A percentile compares a stretch with the other conserved stretches of the same genome.
Evolutionary conservation across 805 yeast species (phyloP).

Genomic region (Starmerella powellii): DNA sequence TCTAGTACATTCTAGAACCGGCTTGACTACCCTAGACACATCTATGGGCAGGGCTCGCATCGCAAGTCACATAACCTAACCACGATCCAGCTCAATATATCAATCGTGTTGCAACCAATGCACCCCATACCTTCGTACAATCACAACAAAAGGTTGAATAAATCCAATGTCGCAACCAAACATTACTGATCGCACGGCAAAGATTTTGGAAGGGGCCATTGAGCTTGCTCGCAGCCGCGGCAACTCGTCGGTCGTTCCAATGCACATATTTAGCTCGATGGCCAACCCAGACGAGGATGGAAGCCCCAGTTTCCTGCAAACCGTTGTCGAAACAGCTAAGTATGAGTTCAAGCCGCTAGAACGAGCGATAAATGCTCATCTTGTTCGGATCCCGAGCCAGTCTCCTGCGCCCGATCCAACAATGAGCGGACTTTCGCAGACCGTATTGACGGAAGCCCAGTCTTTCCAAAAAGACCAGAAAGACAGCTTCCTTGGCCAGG

Average conservation of each 20-base stretch:
- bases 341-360: conserved; percentile 76
- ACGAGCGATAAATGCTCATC: conserved; percentile 63
- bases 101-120: too few species aligned
- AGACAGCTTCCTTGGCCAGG: conserved; percentile 86
- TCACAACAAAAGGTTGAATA: background rate
- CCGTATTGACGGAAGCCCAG: conserved; percentile 58
- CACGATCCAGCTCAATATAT: too few species aligned
- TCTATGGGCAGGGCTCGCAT: too few species aligned
- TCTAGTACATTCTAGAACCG: too few species aligned
- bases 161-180: conserved; percentile 27
- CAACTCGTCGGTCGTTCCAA: conserved; percentile 73
- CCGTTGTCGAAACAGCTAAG: conserved; percentile 72
- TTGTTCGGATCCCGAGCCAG: conserved; percentile 80
- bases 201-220: conserved; percentile 64
- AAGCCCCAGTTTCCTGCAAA: conserved; percentile 56
- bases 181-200: conserved; percentile 88
- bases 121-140: too few species aligned
- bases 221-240: conserved; percentile 74
- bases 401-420: conserved; percentile 79
- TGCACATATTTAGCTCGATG: conserved; percentile 87
- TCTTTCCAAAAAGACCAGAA: conserved; percentile 78
- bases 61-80: too few species aligned
- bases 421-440: conserved; percentile 65
- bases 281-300: conserved; percentile 44
- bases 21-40: too few species aligned